Conservation (phyloP, 768 basidiomycete species). For the Boletales sp. region DNA sequence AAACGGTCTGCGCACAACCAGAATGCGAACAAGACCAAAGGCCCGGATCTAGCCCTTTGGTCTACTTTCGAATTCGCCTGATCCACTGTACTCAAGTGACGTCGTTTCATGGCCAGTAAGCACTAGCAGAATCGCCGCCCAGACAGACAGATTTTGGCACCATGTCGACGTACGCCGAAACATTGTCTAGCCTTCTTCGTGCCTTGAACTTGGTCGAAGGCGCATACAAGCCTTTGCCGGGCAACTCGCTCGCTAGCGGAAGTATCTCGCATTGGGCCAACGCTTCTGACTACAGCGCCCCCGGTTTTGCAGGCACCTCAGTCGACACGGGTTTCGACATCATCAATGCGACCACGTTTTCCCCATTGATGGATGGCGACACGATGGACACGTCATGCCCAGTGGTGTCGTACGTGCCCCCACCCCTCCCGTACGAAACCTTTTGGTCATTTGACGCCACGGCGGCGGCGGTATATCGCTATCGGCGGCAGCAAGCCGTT, state of each 20-base stretch:
- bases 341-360: background rate
- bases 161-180: conserved; percentile 6
- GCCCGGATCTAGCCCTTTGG: too few relatives aligned
- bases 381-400: conserved; percentile 2
- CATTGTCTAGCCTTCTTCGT: conserved; percentile 5
- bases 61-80: too few relatives aligned
- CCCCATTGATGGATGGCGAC: background rate
- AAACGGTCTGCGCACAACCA: too few relatives aligned
- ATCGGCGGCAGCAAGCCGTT: conserved; percentile 20
- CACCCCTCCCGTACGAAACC: conserved; percentile 1
- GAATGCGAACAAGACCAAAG: too few relatives aligned
- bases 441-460: conserved; percentile 16
- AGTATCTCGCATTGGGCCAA: too few relatives aligned
- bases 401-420: conserved; percentile 9
- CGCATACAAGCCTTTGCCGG: conserved; percentile 7
- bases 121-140: too few relatives aligned
- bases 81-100: too few relatives aligned
- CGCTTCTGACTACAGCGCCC: too few relatives aligned
- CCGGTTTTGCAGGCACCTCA: too few relatives aligned
- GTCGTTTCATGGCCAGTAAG: too few relatives aligned
- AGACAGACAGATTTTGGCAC: background rate
- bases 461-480: conserved; percentile 15
- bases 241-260: too few relatives aligned
- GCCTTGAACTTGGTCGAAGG: conserved; percentile 11
- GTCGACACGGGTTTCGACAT: too few relatives aligned